Percentiles rank a stretch among this genome's conserved stretches.
Conservation (phyloP, 768 basidiomycete genomes). For the Dictyophora rubrovolvata region DNA sequence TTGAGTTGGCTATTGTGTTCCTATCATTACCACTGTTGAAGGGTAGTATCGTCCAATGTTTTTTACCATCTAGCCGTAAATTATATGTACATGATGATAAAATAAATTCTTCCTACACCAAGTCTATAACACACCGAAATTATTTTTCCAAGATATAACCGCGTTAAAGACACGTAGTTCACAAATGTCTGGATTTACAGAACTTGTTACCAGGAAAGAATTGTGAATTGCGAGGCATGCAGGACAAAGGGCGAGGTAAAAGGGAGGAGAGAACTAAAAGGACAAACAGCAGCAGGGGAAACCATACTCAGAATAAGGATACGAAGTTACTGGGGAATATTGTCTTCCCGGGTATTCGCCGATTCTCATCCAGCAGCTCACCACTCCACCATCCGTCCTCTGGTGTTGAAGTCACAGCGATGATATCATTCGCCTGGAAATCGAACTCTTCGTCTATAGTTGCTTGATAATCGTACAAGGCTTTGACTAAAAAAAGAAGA, state of each 20-base stretch:
- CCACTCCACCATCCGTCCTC: slow-evolving; percentile 99
- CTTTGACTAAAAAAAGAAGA: slow-evolving; percentile 51
- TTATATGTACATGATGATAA: too few species aligned
- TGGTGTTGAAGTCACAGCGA: slow-evolving; percentile 87
- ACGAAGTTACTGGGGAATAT: slow-evolving; percentile 89
- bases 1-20: slow-evolving; percentile 23
- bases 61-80: too few species aligned
- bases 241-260: too few species aligned
- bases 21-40: neutral
- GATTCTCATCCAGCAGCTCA: slow-evolving; percentile 64
- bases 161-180: too few species aligned
- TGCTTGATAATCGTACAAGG: slow-evolving; percentile 77
- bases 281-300: neutral
- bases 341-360: slow-evolving; percentile 60
- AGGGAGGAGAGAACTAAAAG: neutral
- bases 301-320: slow-evolving; percentile 46
- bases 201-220: too few species aligned
- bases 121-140: too few species aligned
- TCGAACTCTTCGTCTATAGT: slow-evolving; percentile 91
- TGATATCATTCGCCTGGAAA: slow-evolving; percentile 91
- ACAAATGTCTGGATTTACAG: too few species aligned
- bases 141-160: too few species aligned
- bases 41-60: too few species aligned
- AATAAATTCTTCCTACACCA: too few species aligned
- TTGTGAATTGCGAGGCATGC: too few species aligned